Evolutionary conservation across 257 asterid species (phyloP).

Genomic region (Penstemon davidsonii): DNA sequence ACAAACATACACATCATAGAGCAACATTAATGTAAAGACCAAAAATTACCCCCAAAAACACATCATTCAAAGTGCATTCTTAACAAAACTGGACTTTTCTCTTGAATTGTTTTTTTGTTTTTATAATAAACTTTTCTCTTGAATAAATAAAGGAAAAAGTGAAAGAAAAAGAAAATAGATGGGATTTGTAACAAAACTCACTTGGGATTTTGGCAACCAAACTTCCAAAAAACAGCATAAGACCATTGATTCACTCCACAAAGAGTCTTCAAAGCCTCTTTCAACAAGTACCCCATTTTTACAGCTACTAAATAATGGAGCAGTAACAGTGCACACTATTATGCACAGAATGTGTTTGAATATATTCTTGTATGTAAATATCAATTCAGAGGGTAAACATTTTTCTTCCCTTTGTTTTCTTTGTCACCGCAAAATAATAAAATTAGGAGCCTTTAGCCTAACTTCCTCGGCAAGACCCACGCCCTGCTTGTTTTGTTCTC

Average conservation of each 20-base stretch:
- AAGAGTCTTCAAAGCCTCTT: constrained; percentile 74
- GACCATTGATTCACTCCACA: constrained; percentile 83
- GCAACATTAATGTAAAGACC: constrained; percentile 19
- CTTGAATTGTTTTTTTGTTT: no score
- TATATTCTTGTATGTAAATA: constrained; percentile 25
- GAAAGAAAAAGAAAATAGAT: neutral
- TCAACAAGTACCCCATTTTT: constrained; percentile 69
- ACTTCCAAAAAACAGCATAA: constrained; percentile 82
- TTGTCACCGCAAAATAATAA: neutral
- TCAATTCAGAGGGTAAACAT: constrained; percentile 13
- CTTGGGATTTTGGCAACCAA: constrained; percentile 73
- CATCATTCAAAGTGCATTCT: constrained; percentile 2
- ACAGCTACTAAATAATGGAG: constrained; percentile 7
- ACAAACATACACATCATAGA: constrained; percentile 20
- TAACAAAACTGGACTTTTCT: neutral
- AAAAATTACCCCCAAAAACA: constrained; percentile 6
- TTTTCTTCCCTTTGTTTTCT: constrained; percentile 5
- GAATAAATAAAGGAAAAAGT: neutral
- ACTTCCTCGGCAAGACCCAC: constrained; percentile 85
- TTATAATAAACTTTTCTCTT: no score
- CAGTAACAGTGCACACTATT: constrained; percentile 17
- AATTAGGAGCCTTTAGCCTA: constrained; percentile 33
- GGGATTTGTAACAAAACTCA: constrained; percentile 34
- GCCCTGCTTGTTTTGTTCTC: constrained; percentile 85
- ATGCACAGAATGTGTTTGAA: constrained; percentile 26